These are phyloP conservation scores for Boeremia lycopersici DNA, from an alignment of 2,329 filamentous ascomycete species.

Conservation along the genomic window DNA sequence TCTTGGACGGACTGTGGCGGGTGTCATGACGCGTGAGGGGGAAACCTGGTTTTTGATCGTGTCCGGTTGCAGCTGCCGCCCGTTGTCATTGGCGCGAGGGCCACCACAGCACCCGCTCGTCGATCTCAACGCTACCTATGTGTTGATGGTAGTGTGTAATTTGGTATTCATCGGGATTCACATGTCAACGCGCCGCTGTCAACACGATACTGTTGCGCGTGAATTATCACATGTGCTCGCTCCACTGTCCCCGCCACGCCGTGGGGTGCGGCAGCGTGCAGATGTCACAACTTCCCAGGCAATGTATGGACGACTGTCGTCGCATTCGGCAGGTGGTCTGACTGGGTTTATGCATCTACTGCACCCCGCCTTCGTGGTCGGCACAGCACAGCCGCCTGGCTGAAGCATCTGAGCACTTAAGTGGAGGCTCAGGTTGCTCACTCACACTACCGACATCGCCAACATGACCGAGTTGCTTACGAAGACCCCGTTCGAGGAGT, in stretches of 20 bases:
- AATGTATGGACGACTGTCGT: background rate
- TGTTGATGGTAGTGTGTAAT: background rate
- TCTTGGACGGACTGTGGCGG: conserved; percentile 14
- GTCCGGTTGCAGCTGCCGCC: conserved; percentile 21
- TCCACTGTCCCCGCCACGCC: background rate
- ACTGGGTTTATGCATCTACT: conserved; percentile 5
- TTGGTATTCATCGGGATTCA: background rate
- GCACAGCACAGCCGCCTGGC: background rate
- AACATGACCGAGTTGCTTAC: conserved; percentile 12
- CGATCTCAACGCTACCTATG: background rate
- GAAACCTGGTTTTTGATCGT: conserved; percentile 34
- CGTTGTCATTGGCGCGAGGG: conserved; percentile 8
- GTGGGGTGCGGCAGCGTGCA: conserved; percentile 4
- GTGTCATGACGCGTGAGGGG: conserved; percentile 2
- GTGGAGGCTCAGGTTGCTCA: background rate
- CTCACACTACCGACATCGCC: background rate
- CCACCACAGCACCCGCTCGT: conserved; percentile 5
- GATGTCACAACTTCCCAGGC: background rate
- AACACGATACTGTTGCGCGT: too few relatives aligned
- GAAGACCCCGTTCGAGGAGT: conserved; percentile 19
- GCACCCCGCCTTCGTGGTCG: conserved; percentile 14
- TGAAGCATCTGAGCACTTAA: background rate
- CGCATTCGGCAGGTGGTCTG: conserved; percentile 4
- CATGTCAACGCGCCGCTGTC: background rate
- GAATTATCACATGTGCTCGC: too few relatives aligned